phyloP scores from a whole-genome alignment of 176 grass and related monocot genomes.

The Cymbopogon citratus region DNA sequence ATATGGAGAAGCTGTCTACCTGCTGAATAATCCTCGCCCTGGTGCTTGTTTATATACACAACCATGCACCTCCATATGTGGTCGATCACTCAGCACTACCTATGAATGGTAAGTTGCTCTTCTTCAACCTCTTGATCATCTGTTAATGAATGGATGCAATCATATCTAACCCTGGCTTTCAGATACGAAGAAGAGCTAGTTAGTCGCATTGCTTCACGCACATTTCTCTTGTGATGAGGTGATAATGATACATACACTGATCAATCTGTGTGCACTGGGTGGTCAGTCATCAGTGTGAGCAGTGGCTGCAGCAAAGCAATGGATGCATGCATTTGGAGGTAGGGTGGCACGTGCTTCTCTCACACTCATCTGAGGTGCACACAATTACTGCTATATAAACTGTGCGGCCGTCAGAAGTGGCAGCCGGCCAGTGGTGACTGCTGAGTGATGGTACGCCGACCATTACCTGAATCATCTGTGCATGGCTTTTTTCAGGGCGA shows the following conservation, averaged over 20 bases:
- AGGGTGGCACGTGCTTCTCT: neutral
- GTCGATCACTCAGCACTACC: neutral
- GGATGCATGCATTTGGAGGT: neutral
- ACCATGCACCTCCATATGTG: neutral
- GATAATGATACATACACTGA: neutral
- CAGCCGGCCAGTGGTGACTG: neutral
- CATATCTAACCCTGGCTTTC: neutral
- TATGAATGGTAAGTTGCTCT: neutral
- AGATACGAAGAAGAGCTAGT: neutral
- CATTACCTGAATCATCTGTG: slow-evolving; percentile 33
- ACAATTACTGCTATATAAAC: neutral
- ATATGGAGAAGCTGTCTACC: neutral
- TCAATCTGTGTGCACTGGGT: neutral
- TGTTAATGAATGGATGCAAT: neutral
- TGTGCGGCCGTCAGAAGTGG: slow-evolving; percentile 7
- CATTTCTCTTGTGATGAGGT: neutral
- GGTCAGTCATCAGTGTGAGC: neutral
- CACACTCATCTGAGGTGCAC: slow-evolving; percentile 19
- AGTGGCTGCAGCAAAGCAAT: neutral
- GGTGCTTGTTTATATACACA: neutral
- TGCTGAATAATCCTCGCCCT: neutral
- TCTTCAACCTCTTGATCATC: neutral
- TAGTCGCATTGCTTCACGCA: neutral
- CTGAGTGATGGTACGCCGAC: slow-evolving; percentile 10
- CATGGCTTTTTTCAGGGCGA: slow-evolving; percentile 26